These are phyloP conservation scores for Boletus vinaceobasis DNA, from an alignment of 768 basidiomycete genomes.

Conservation along the genomic window DNA sequence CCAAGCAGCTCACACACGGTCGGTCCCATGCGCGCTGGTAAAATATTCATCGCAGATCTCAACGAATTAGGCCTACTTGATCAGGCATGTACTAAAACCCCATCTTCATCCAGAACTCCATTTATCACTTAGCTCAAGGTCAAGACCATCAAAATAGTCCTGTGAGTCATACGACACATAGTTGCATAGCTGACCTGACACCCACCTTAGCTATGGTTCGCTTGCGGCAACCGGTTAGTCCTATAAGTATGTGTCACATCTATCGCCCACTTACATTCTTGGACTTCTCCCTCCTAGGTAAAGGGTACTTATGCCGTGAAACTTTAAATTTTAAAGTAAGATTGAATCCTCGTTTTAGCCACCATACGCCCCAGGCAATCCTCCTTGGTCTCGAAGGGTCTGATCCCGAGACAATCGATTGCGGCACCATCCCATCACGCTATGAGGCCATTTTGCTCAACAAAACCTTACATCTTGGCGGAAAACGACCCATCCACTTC, in stretches of 20 bases:
- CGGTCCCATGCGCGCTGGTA: slow-evolving; percentile 88
- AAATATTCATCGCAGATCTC: slow-evolving; percentile 80
- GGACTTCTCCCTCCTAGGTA: slow-evolving; percentile 43
- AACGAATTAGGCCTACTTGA: slow-evolving; percentile 64
- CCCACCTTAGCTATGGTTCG: slow-evolving; percentile 69
- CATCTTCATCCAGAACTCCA: background rate
- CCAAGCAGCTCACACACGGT: slow-evolving; percentile 67
- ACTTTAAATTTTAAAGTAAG: background rate
- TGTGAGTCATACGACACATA: slow-evolving; percentile 47
- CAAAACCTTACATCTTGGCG: slow-evolving; percentile 67
- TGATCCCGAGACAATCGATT: slow-evolving; percentile 92
- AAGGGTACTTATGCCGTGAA: slow-evolving; percentile 59
- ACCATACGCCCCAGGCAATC: slow-evolving; percentile 86
- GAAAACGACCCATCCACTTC: slow-evolving; percentile 73
- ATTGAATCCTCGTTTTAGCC: slow-evolving; percentile 39
- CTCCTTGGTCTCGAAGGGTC: slow-evolving; percentile 82
- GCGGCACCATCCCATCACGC: slow-evolving; percentile 74
- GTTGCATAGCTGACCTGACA: background rate
- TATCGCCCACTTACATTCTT: slow-evolving; percentile 4
- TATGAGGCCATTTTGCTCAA: slow-evolving; percentile 65
- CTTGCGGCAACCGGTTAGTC: slow-evolving; percentile 82
- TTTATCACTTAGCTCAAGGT: slow-evolving; percentile 43
- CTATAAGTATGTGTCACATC: background rate
- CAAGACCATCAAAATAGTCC: slow-evolving; percentile 75
- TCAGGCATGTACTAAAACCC: slow-evolving; percentile 42